Base-by-base conservation (phyloP, 805 yeast species). In the Sugiyamaella marilandica region DNA sequence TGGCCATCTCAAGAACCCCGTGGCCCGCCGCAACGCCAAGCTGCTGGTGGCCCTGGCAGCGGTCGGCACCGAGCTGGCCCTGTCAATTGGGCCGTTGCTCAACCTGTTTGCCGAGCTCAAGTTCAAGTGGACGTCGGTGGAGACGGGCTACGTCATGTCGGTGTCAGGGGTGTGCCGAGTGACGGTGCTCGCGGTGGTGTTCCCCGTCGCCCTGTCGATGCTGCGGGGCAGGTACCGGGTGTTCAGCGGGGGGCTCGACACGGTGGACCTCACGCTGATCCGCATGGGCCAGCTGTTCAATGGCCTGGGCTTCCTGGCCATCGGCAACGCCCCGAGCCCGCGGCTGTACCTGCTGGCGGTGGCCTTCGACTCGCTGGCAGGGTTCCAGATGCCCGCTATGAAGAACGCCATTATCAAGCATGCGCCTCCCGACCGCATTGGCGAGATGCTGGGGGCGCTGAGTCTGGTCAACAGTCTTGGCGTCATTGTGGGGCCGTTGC, bases 121-220 rank as follows among this genome's bases (percentile, higher is more conserved):
- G 43, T 67, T 65, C 53, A 54, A 60, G 14, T 67, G 69, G 70
- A 60, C 66, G 2, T 54, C 66, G 10, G 62, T 63, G 7, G 67
- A 65, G 50, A 62, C 62, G 7, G 70, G 70, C 8, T 65, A 64
- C 53, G 46, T 66, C 43, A 55, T 67, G 56, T 56, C 69, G 5
- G 14, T 62, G 26, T 34, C 51, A 16, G 67, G 70, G 2, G 36
- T 57, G 2, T 51, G 59, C 14, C 55, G 69, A 19, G 61, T 62
- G n/a, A 16, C 63, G 5, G 52, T 60, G 7, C 54, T 66, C n/a
- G 57, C 58, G 10, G 49, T 57, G 11, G 19, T 62, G 2, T 50
- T 61, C 19, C 70, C 70, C 10, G 7, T 58, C 8, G 47, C 57
- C 21, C 33, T 59, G 16, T 50, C 51, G 44, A 16, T 43, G 21